A percentile compares a stretch with the other conserved stretches of the same genome.
Evolutionary conservation across 2,329 filamentous ascomycete genomes (phyloP).

Genomic region (Arachnomyces sp.): DNA sequence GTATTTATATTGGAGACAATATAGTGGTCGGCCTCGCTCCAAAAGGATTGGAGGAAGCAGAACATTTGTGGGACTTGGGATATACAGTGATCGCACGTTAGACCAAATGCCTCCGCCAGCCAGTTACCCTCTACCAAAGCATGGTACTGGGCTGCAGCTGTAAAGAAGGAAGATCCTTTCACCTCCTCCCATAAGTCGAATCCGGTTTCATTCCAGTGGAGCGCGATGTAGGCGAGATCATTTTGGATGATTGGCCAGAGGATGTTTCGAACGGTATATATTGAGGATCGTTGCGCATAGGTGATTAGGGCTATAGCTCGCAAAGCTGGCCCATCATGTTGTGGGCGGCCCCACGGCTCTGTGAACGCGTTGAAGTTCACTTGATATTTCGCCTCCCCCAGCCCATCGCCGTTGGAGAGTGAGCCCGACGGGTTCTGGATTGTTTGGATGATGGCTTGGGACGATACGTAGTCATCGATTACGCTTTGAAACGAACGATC

Average conservation of each 20-base stretch:
- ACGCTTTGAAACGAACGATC: slow-evolving; percentile 49
- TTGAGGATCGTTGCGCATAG: slow-evolving; percentile 64
- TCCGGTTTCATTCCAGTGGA: slow-evolving; percentile 45
- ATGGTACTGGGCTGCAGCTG: slow-evolving; percentile 59
- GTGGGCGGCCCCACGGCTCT: slow-evolving; percentile 64
- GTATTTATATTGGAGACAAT: slow-evolving; percentile 57
- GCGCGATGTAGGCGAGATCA: slow-evolving; percentile 60
- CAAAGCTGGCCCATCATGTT: slow-evolving; percentile 70
- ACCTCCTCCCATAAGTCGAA: slow-evolving; percentile 85
- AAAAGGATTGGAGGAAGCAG: slow-evolving; percentile 68
- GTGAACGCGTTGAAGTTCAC: slow-evolving; percentile 56
- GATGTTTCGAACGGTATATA: slow-evolving; percentile 47
- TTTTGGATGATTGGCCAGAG: slow-evolving; percentile 69
- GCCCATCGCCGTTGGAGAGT: slow-evolving; percentile 38
- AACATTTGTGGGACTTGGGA: slow-evolving; percentile 60
- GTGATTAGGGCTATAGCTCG: slow-evolving; percentile 63
- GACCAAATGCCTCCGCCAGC: slow-evolving; percentile 56
- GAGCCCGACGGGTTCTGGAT: slow-evolving; percentile 62
- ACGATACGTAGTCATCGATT: slow-evolving; percentile 60
- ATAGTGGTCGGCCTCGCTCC: slow-evolving; percentile 52
- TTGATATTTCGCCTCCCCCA: slow-evolving; percentile 68
- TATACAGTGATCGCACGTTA: slow-evolving; percentile 52
- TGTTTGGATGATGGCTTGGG: slow-evolving; percentile 59
- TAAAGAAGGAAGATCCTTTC: slow-evolving; percentile 70
- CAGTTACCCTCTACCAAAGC: slow-evolving; percentile 51